phyloP scores from a whole-genome alignment of 495 filamentous ascomycete species.

The Pyrenula massariospora region DNA sequence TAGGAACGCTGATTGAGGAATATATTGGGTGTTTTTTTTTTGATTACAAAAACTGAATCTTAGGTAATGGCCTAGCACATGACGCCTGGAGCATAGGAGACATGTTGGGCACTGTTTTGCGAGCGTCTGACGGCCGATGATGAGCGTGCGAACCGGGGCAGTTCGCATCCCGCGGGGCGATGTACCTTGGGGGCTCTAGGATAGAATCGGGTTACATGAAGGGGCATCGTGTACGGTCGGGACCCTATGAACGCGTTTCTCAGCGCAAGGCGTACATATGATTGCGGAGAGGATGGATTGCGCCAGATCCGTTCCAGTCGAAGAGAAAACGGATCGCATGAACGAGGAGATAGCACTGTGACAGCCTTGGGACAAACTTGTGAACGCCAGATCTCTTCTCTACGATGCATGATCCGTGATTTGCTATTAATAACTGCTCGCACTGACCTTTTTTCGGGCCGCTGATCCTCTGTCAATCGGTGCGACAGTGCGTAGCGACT shows the following conservation, averaged over 20 bases:
- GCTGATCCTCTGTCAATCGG: neutral
- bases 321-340: too few relatives aligned
- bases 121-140: neutral
- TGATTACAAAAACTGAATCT: neutral
- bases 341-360: too few relatives aligned
- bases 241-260: neutral
- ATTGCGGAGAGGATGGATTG: too few relatives aligned
- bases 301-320: too few relatives aligned
- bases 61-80: neutral
- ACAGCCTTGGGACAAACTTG: too few relatives aligned
- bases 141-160: neutral
- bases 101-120: neutral
- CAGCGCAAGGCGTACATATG: too few relatives aligned
- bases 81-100: neutral
- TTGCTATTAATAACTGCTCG: neutral
- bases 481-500: neutral
- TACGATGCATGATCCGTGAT: neutral
- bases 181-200: neutral
- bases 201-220: neutral
- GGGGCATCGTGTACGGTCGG: neutral
- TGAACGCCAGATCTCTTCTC: neutral
- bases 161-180: neutral
- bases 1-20: too few relatives aligned
- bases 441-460: neutral
- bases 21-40: too few relatives aligned